Conservation (phyloP, 208 protist genomes). For the Crithidia thermophila region DNA sequence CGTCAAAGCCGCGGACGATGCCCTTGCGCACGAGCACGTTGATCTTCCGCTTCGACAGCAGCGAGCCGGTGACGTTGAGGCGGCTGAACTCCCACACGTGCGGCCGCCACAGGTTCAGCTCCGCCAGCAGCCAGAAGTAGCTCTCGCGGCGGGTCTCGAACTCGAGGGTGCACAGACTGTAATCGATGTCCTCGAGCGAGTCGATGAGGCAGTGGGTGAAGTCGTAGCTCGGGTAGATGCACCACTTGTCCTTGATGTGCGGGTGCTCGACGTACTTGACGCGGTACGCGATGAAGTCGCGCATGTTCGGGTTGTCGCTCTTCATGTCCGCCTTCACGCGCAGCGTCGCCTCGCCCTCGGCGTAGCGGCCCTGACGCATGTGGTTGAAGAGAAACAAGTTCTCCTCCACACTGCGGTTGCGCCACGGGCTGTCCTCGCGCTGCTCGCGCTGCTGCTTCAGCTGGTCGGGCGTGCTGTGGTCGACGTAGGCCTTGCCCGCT, state of each 20-base stretch:
- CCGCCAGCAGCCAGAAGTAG: conserved; percentile 97
- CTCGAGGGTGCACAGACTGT: conserved; percentile 99
- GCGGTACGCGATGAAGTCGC: conserved; percentile 99
- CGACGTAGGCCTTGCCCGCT: conserved; percentile 97
- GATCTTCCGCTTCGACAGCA: conserved; percentile 99
- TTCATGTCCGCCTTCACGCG: conserved; percentile 99
- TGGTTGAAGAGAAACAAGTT: conserved; percentile 92
- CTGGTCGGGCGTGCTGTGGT: conserved; percentile 96
- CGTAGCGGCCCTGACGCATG: conserved; percentile 96
- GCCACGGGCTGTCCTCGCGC: conserved; percentile 90
- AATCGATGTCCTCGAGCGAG: conserved; percentile 99
- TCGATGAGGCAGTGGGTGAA: conserved; percentile 99
- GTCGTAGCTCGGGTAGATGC: conserved; percentile 99
- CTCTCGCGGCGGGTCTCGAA: conserved; percentile 98
- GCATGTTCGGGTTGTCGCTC: conserved; percentile 97
- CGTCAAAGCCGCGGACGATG: conserved; percentile 97
- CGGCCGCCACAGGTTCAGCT: conserved; percentile 92
- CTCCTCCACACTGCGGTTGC: conserved; percentile 92
- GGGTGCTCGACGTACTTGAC: conserved; percentile 97
- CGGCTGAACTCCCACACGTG: conserved; percentile 98
- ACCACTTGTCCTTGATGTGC: conserved; percentile 96
- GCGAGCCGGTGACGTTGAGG: conserved; percentile 97
- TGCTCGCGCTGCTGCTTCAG: conserved; percentile 91
- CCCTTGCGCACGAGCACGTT: conserved; percentile 95
- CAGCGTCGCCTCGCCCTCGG: conserved; percentile 97